Percentiles rank a stretch among this genome's conserved stretches.
Evolutionary conservation across 768 basidiomycete genomes (phyloP).

Genomic region (Amanita phalloides): DNA sequence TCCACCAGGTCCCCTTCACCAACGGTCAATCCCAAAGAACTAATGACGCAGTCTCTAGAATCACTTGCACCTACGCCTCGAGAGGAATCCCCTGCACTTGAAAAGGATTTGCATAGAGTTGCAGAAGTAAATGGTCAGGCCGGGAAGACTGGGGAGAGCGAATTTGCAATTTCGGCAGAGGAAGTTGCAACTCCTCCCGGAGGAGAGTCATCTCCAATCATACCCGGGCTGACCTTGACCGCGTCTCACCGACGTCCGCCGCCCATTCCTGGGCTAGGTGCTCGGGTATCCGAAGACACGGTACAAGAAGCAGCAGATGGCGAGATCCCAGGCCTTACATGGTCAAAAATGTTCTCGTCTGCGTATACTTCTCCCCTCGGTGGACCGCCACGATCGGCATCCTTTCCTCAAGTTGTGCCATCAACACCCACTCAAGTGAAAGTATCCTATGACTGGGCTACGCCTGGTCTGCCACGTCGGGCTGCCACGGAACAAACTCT

Average conservation of each 20-base stretch:
- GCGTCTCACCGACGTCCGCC: background rate
- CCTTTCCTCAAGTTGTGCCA: background rate
- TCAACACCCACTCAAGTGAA: background rate
- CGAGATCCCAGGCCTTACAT: constrained; percentile 6
- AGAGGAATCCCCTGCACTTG: background rate
- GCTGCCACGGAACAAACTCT: constrained; percentile 23
- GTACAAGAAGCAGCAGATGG: background rate
- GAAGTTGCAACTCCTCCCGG: background rate
- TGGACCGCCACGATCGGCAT: background rate
- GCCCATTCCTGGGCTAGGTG: constrained; percentile 4
- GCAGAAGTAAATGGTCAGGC: background rate
- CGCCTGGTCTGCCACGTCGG: background rate
- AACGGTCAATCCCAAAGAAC: background rate
- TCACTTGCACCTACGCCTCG: background rate
- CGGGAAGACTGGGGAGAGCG: background rate
- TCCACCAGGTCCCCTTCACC: constrained; percentile 1
- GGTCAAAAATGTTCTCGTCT: background rate
- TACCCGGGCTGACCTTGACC: background rate
- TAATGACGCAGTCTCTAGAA: background rate
- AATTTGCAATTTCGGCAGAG: background rate
- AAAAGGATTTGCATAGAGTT: background rate
- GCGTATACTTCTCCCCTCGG: background rate
- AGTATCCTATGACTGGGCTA: background rate
- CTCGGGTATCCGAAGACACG: background rate
- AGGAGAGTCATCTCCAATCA: background rate